Base-by-base conservation (phyloP, 2,329 filamentous ascomycete genomes). In the Monilinia laxa region DNA sequence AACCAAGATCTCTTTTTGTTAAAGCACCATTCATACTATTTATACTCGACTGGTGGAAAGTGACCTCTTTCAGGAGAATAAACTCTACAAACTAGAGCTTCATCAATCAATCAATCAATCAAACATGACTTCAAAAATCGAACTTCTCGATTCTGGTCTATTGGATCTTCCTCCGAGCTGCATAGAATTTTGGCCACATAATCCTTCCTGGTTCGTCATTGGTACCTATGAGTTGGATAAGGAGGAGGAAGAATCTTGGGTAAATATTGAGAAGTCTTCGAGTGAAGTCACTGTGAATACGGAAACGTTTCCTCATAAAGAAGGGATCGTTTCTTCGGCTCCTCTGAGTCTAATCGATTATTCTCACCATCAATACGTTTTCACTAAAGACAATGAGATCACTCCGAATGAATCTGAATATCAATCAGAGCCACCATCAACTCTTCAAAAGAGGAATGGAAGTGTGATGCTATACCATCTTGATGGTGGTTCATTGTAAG, bases 151-250 rank as follows among this genome's bases (percentile, higher is more conserved):
- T 62, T 62, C 59, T 23, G 42, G 55, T 63, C 65, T 66, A 77
- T 79, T 92, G 25, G 85, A 90, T 63, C 80, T 90, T 0, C 90
- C 90, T 4, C 91, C 91, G 1, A 91, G 90, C 73, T 93, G 90
- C 75, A 82, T 93, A n/a, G 87, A 91, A 68, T 92, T 93, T 73
- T 90, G 86, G 70, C 87, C 87, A 1, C 77, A 78, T 0, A 75
- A 86, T 67, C 84, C 86, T 31, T 59, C 70, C 12, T 86, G 89
- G 74, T 88, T 96, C 71, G 81, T 96, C 0, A 84, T 97, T 58
- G 94, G 93, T 51, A 97, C 93, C 1, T 97, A 97, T 78, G 86
- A 90, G 69, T 83, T 97, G 38, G 81, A 92, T 69, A 82, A 83
- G 68, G 76, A 81, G 60, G 73, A 56, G 9, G 65, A 63, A 12